Conservation (phyloP, 257 asterid species). For the Osmanthus fragrans region DNA sequence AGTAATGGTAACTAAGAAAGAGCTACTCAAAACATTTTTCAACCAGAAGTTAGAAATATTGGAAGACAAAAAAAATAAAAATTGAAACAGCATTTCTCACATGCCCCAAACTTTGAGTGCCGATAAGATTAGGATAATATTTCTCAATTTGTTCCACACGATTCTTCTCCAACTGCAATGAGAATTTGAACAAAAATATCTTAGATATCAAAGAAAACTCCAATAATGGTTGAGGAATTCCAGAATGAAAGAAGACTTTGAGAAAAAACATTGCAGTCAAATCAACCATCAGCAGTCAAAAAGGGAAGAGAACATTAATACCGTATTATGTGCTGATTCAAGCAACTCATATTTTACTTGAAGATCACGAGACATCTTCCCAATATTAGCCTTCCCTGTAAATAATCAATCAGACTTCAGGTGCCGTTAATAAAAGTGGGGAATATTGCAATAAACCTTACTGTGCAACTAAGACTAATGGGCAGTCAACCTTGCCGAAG, state of each 20-base stretch:
- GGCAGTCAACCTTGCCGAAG: slow-evolving; percentile 63
- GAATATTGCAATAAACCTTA: slow-evolving; percentile 16
- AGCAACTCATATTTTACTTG: slow-evolving; percentile 66
- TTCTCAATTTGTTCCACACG: slow-evolving; percentile 79
- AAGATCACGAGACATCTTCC: slow-evolving; percentile 64
- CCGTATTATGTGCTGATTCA: slow-evolving; percentile 72
- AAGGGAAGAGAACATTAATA: slow-evolving; percentile 27
- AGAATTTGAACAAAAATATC: slow-evolving; percentile 30
- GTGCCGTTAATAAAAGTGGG: slow-evolving; percentile 19
- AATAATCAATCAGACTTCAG: slow-evolving; percentile 32
- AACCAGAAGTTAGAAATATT: neutral
- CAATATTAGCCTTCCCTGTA: slow-evolving; percentile 75
- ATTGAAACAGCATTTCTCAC: slow-evolving; percentile 44
- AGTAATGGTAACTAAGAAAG: neutral
- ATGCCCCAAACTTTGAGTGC: slow-evolving; percentile 87
- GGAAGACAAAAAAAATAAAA: slow-evolving; percentile 4
- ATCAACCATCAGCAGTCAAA: neutral
- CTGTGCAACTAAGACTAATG: slow-evolving; percentile 11
- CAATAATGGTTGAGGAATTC: slow-evolving; percentile 9
- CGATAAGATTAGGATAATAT: slow-evolving; percentile 79
- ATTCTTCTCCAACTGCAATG: slow-evolving; percentile 76
- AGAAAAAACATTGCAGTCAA: slow-evolving; percentile 14
- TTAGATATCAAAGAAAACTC: slow-evolving; percentile 2
- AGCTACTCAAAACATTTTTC: neutral
- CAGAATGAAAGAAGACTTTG: neutral